These are phyloP conservation scores for Caloboletus firmus DNA, from an alignment of 1,284 basidiomycete species.

Conservation along the genomic window DNA sequence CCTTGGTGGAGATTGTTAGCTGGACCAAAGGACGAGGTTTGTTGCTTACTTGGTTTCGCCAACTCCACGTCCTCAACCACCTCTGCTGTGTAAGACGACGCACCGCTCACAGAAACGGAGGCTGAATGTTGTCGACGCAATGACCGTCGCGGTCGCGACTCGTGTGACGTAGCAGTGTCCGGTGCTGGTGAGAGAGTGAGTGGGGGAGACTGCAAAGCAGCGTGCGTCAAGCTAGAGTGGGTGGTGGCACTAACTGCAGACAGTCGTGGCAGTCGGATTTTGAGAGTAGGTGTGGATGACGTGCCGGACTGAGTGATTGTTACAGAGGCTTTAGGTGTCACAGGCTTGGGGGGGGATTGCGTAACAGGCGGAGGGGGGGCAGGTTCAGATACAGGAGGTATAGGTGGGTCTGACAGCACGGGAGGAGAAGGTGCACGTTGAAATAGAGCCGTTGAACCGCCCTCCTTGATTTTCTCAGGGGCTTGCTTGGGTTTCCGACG, in stretches of 20 bases:
- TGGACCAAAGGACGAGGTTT: not conserved
- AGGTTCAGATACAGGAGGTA: slow-evolving; percentile 22
- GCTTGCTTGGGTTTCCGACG: slow-evolving; percentile 27
- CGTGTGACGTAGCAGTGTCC: slow-evolving; percentile 23
- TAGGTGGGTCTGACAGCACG: slow-evolving; percentile 10
- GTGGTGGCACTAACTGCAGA: slow-evolving; percentile 31
- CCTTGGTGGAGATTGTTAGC: slow-evolving; percentile 15
- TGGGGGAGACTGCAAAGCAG: slow-evolving; percentile 27
- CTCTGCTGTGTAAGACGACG: slow-evolving; percentile 34
- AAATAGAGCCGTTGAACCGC: slow-evolving; percentile 2
- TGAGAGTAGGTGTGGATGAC: slow-evolving; percentile 36
- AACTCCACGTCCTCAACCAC: slow-evolving; percentile 28
- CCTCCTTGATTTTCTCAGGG: slow-evolving; percentile 19
- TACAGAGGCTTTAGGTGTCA: slow-evolving; percentile 36
- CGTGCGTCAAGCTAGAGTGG: slow-evolving; percentile 21
- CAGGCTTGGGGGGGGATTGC: slow-evolving; percentile 24
- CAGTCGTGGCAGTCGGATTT: slow-evolving; percentile 35
- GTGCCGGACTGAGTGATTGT: slow-evolving; percentile 36
- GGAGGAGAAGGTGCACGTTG: slow-evolving; percentile 17
- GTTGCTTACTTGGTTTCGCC: slow-evolving; percentile 31
- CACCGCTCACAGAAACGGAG: slow-evolving; percentile 34
- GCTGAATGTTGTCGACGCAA: slow-evolving; percentile 32
- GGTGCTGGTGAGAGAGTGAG: slow-evolving; percentile 25
- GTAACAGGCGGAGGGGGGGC: slow-evolving; percentile 7
- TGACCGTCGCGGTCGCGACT: slow-evolving; percentile 31